Evolutionary conservation across 2,329 filamentous ascomycete genomes (phyloP).

Genomic region (Scytalidium lignicola): DNA sequence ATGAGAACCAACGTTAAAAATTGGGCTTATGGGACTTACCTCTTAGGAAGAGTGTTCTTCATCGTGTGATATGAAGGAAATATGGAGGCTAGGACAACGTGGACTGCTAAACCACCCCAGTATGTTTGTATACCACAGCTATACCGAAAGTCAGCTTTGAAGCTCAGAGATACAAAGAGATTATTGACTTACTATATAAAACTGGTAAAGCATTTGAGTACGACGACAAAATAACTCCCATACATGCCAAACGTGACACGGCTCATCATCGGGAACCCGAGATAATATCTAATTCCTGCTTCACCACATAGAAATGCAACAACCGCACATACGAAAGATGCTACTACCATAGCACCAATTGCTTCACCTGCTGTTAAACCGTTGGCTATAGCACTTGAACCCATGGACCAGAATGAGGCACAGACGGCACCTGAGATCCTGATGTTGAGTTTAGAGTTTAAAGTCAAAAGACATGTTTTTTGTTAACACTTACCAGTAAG

Average conservation of each 20-base stretch:
- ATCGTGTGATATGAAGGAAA: conserved; percentile 12
- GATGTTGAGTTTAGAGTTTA: too few species aligned
- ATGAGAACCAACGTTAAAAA: not conserved
- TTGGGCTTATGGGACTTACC: conserved; percentile 1
- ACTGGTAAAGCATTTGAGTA: conserved; percentile 21
- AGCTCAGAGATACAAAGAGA: too few species aligned
- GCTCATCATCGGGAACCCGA: conserved; percentile 25
- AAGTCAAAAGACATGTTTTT: too few species aligned
- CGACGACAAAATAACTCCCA: conserved; percentile 23
- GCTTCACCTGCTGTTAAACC: conserved; percentile 17
- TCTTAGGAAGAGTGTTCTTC: conserved; percentile 12
- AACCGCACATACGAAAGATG: conserved; percentile 9
- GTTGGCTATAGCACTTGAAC: conserved; percentile 15
- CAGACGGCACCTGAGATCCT: too few species aligned
- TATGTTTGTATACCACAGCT: conserved; percentile 18
- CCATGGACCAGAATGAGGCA: conserved; percentile 14
- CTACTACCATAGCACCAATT: conserved; percentile 17
- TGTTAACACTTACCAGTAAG: conserved; percentile 8
- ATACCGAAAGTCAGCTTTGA: too few species aligned
- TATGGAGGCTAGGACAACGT: conserved; percentile 11
- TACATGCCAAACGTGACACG: conserved; percentile 25
- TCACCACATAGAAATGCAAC: conserved; percentile 17
- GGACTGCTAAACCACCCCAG: conserved; percentile 12
- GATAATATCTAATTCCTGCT: conserved; percentile 17
- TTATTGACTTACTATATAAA: conserved; percentile 15